A percentile compares a stretch with the other conserved stretches of the same genome.
Conservation (phyloP, 225 moss, liverwort and hornwort genomes). For the Thuidium tamariscinum region DNA sequence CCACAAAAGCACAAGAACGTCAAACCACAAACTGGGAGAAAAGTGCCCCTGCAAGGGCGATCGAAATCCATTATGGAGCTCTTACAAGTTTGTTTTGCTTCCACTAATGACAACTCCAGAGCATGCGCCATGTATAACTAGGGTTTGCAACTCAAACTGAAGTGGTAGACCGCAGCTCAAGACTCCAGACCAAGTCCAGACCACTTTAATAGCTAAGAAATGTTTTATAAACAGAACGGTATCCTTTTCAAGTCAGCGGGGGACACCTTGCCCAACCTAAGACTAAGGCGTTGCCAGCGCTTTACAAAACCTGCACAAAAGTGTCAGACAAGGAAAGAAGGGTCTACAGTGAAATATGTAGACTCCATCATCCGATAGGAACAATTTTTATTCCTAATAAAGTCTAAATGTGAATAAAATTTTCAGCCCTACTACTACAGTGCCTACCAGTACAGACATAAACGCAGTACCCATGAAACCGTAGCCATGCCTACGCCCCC, state of each 20-base stretch:
- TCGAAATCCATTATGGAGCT: not conserved
- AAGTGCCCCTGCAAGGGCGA: too few species aligned
- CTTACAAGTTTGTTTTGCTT: not conserved
- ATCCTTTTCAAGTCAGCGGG: not conserved
- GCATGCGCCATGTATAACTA: not conserved
- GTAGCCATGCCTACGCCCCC: constrained; percentile 3
- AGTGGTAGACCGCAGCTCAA: too few species aligned
- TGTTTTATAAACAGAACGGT: not conserved
- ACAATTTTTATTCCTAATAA: constrained; percentile 20
- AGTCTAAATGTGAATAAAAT: constrained; percentile 16
- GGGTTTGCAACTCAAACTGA: not conserved
- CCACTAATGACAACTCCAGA: too few species aligned
- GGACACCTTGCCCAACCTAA: not conserved
- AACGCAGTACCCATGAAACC: not conserved
- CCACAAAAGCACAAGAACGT: too few species aligned
- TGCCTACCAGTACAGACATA: constrained; percentile 26
- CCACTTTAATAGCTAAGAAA: too few species aligned
- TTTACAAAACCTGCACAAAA: constrained; percentile 13
- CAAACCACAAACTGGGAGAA: too few species aligned
- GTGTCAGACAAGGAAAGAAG: not conserved
- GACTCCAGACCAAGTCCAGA: not conserved
- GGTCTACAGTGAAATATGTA: not conserved
- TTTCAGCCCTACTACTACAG: constrained; percentile 4
- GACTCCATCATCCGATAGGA: not conserved
- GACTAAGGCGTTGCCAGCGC: not conserved